Evolutionary conservation across 192 early-diverging fungal species (phyloP), one percentile per base, ranked within the genome.

Genomic region (Borealophlyctis nickersoniae): DNA sequence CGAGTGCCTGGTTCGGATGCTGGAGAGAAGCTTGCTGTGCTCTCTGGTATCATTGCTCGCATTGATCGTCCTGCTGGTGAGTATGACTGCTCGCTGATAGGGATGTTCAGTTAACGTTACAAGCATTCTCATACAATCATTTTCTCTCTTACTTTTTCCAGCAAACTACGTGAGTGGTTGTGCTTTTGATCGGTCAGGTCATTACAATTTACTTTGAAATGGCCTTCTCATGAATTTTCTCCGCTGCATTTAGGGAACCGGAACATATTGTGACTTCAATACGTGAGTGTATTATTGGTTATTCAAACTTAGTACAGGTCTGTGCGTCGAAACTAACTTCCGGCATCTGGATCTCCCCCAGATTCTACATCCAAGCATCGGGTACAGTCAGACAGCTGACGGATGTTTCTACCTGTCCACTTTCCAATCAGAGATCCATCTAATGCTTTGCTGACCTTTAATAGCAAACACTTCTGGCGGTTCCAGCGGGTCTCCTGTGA

Each of bases 401-500:
- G n/a, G n/a, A n/a, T n/a, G n/a, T n/a, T n/a, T n/a, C n/a, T n/a
- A n/a, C n/a, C n/a, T n/a, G n/a, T n/a, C n/a, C n/a, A n/a, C n/a
- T n/a, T n/a, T n/a, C n/a, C n/a, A n/a, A n/a, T n/a, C n/a, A n/a
- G n/a, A n/a, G n/a, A n/a, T n/a, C n/a, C n/a, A n/a, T n/a, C n/a
- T n/a, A n/a, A n/a, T n/a, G n/a, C n/a, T 81, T 33, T 83, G 75
- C 62, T 73, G 79, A 39, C 87, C 86, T 68, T 81, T 82, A 16
- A 87, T 86, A 0, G 82, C 88, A 7, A 85, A 81, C 70, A 87
- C 87, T 5, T 85, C 82, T 60, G 87, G 87, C 48, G 87, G 88
- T n/a, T 85, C 82, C 55, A 85, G 82, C 36, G 89, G 89, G 16
- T 88, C 86, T 0, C 89, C 89, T 29, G 89, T 91, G 2, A 81